Conservation (phyloP, 352 stramenopile genomes). For the Halophytophthora polymorphica region DNA sequence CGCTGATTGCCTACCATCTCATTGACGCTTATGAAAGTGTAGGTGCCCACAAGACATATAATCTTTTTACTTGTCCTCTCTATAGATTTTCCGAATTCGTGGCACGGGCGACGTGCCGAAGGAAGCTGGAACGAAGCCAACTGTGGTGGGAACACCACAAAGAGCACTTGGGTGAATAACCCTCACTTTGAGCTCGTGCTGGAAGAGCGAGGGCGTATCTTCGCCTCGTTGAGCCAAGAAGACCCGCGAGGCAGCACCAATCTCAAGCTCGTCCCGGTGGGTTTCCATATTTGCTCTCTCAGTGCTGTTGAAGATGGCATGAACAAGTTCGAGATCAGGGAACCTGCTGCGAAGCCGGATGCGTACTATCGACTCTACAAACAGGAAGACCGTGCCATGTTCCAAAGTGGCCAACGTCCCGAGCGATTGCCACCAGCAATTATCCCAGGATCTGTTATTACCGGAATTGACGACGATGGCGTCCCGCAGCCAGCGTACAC, state of each 20-base stretch:
- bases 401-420: conserved; percentile 49
- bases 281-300: conserved; percentile 76
- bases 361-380: conserved; percentile 78
- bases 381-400: conserved; percentile 49
- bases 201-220: conserved; percentile 56
- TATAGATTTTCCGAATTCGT: conserved; percentile 86
- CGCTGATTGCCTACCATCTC: background rate
- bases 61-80: background rate
- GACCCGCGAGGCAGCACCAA: conserved; percentile 70
- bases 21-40: too few relatives aligned
- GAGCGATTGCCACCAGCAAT: conserved; percentile 62
- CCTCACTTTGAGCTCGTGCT: conserved; percentile 77
- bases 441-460: conserved; percentile 73
- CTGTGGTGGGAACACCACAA: conserved; percentile 76
- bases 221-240: conserved; percentile 79
- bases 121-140: conserved; percentile 74
- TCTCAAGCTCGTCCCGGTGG: conserved; percentile 74
- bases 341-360: conserved; percentile 52
- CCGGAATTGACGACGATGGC: conserved; percentile 61
- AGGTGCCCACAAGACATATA: too few relatives aligned
- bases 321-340: conserved; percentile 58
- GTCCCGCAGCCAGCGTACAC: conserved; percentile 73
- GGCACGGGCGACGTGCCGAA: conserved; percentile 73
- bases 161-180: conserved; percentile 89
- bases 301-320: conserved; percentile 25